Base-by-base conservation (phyloP, 352 stramenopile genomes). In the Phytophthora litchii region DNA sequence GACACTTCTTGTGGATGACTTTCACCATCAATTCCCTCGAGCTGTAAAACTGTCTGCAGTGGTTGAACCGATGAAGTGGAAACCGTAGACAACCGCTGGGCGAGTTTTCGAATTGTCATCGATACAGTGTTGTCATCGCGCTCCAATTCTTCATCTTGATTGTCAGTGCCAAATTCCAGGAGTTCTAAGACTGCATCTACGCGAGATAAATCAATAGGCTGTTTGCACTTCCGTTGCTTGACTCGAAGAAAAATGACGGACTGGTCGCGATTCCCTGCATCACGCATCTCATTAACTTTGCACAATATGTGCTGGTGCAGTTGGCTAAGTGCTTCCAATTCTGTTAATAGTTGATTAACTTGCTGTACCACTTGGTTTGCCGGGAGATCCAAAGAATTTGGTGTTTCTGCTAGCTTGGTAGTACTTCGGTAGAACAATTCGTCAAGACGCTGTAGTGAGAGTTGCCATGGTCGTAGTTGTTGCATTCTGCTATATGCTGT, bases 281-380 rank as follows among this genome's bases (percentile, higher is more conserved):
- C 67, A n/a, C 74, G 69, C 17, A 92, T 54, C 38, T 92, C 78
- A 23, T 72, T 65, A 51, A 58, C 73, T 43, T 84, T 89, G 20
- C 16, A 17, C 10, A 85, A 10, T 17, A 91, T 60, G 36, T 89
- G 71, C n/a, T 81, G 55, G 37, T 91, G 78, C 37, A 88, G 67
- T 44, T 78, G 70, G 49, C 82, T 72, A 3, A 89, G 63, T 25
- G 60, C 57, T 25, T 72, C 54, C 17, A 92, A 66, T 29, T 74
- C 52, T 10, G 72, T 65, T 23, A 89, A 42, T 14, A 77, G 38
- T 14, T 66, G 50, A 19, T 83, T 70, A 0, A 71, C 52, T 49
- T 89, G 75, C n/a, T 60, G 45, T 16, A 56, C 35, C 16, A 52
- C 31, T 52, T 70, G 64, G 13, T 31, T 34, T 29, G 34, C 4